Evolutionary conservation across 352 stramenopile genomes (phyloP).

Genomic region (Phytophthora pluvialis): DNA sequence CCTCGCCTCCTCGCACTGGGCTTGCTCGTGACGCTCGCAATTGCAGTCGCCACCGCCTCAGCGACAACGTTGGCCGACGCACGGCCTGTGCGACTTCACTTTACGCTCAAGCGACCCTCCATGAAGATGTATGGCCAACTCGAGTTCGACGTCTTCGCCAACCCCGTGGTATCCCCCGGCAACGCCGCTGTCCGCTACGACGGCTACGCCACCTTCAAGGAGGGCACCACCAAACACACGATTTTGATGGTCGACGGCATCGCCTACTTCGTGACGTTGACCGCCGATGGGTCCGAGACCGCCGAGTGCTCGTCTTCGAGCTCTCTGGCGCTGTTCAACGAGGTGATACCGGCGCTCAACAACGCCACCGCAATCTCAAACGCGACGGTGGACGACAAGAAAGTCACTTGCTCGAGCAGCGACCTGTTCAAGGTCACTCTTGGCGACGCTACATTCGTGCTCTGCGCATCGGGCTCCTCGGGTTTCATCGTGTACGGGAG

Average conservation of each 20-base stretch:
- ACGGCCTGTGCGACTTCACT: slow-evolving; percentile 34
- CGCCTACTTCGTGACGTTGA: slow-evolving; percentile 39
- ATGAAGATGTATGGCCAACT: slow-evolving; percentile 42
- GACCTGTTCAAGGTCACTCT: slow-evolving; percentile 38
- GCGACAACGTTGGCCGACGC: slow-evolving; percentile 30
- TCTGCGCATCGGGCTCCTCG: slow-evolving; percentile 23
- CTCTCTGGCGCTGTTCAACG: slow-evolving; percentile 31
- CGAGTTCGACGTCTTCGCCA: slow-evolving; percentile 45
- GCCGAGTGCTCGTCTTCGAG: slow-evolving; percentile 29
- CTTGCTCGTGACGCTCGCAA: slow-evolving; percentile 13
- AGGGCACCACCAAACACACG: slow-evolving; percentile 30
- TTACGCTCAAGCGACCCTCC: slow-evolving; percentile 40
- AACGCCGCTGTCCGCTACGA: slow-evolving; percentile 36
- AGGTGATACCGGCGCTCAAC: slow-evolving; percentile 31
- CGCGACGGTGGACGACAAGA: slow-evolving; percentile 14
- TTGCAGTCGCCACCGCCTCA: slow-evolving; percentile 4
- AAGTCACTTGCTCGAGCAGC: slow-evolving; percentile 30
- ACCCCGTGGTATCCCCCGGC: slow-evolving; percentile 31
- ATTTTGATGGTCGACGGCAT: slow-evolving; percentile 39
- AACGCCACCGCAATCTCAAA: slow-evolving; percentile 25
- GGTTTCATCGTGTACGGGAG: slow-evolving; percentile 32
- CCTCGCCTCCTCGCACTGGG: slow-evolving; percentile 7
- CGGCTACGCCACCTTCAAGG: slow-evolving; percentile 27
- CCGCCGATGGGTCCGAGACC: slow-evolving; percentile 3
- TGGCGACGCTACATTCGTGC: slow-evolving; percentile 34